phyloP scores from a whole-genome alignment of 805 yeast genomes.

The Suhomyces pyralidae region DNA sequence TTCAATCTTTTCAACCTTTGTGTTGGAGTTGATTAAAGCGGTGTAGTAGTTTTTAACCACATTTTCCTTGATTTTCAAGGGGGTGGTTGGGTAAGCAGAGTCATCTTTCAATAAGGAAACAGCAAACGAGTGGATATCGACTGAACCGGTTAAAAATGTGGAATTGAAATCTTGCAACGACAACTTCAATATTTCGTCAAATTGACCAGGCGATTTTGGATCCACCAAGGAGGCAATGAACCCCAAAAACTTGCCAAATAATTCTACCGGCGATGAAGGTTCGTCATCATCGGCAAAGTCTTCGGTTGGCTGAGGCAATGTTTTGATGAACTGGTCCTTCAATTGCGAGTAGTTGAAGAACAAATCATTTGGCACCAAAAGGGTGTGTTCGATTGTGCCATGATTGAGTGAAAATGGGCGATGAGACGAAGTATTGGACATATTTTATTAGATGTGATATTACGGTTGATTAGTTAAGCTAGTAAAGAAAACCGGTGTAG shows the following conservation, averaged over 20 bases:
- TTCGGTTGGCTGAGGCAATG: conserved; percentile 77
- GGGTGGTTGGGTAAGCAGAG: conserved; percentile 55
- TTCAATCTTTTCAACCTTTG: conserved; percentile 20
- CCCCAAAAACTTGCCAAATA: conserved; percentile 81
- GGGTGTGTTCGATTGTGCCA: conserved; percentile 84
- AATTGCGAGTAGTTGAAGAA: conserved; percentile 82
- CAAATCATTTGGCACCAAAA: conserved; percentile 79
- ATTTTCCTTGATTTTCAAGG: conserved; percentile 59
- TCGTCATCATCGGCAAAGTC: conserved; percentile 84
- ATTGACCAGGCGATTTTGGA: conserved; percentile 39
- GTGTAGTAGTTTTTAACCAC: conserved; percentile 76
- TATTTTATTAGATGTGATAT: not conserved
- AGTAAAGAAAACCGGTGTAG: not conserved
- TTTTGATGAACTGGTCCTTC: conserved; percentile 77
- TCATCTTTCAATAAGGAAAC: conserved; percentile 57
- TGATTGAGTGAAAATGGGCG: conserved; percentile 83
- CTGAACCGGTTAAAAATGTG: conserved; percentile 56
- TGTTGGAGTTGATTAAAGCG: conserved; percentile 29
- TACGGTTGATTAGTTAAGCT: not conserved
- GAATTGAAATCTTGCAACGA: conserved; percentile 82
- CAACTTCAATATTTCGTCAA: conserved; percentile 65
- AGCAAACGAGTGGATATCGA: conserved; percentile 88
- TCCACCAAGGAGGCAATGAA: conserved; percentile 52
- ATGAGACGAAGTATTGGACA: conserved; percentile 18
- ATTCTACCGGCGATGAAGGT: conserved; percentile 82